phyloP scores from a whole-genome alignment of 768 basidiomycete genomes.

The Krasilnikovozyma curviuscula region DNA sequence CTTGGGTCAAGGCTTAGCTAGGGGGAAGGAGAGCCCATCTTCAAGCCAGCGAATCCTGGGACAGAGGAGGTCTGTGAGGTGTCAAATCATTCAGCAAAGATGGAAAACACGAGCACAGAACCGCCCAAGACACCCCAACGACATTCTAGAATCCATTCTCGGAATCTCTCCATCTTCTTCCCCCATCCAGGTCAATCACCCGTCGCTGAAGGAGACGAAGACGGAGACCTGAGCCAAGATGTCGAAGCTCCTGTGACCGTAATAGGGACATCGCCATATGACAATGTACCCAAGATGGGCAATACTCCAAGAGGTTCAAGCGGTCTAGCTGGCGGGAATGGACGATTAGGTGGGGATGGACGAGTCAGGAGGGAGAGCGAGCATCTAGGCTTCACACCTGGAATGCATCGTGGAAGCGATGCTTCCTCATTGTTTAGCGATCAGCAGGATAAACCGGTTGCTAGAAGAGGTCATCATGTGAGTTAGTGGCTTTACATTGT shows the following conservation, averaged over 20 bases:
- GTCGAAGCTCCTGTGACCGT: slow-evolving; percentile 31
- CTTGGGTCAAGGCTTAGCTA: too few species aligned
- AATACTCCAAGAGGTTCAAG: slow-evolving; percentile 7
- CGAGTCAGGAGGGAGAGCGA: slow-evolving; percentile 27
- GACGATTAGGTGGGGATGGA: neutral
- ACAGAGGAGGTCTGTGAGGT: too few species aligned
- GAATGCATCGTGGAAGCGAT: neutral
- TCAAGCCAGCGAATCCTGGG: too few species aligned
- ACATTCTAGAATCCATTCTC: slow-evolving; percentile 63
- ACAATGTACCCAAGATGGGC: slow-evolving; percentile 27
- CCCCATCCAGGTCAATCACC: slow-evolving; percentile 46
- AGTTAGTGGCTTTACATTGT: slow-evolving; percentile 9
- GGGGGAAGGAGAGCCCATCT: too few species aligned
- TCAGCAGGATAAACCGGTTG: slow-evolving; percentile 13
- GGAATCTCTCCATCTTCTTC: slow-evolving; percentile 81
- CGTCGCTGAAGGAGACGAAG: slow-evolving; percentile 1
- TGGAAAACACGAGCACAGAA: too few species aligned
- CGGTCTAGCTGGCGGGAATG: slow-evolving; percentile 22
- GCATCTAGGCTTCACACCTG: slow-evolving; percentile 2
- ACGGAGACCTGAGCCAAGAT: neutral
- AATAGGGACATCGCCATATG: slow-evolving; percentile 31
- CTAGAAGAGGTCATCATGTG: slow-evolving; percentile 26
- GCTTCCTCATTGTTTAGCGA: neutral
- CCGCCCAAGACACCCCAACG: too few species aligned
- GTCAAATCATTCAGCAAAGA: too few species aligned